Conservation (phyloP, 805 yeast genomes). For the Pichia occidentalis region DNA sequence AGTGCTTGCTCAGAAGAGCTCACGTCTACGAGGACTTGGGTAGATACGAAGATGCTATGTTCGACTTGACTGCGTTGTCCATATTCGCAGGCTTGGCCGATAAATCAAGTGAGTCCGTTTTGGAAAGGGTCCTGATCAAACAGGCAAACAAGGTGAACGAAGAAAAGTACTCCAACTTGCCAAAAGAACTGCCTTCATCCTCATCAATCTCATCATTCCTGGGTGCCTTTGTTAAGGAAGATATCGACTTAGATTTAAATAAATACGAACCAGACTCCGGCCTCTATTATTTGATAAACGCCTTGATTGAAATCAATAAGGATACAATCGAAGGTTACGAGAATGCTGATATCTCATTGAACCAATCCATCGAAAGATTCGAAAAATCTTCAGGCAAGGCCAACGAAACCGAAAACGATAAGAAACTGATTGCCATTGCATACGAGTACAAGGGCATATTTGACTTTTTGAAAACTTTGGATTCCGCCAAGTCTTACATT, state of each 20-base stretch:
- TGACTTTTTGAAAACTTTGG: conserved; percentile 68
- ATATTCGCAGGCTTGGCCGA: conserved; percentile 74
- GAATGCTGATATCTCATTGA: conserved; percentile 50
- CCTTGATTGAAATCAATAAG: conserved; percentile 42
- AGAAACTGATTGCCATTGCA: conserved; percentile 56
- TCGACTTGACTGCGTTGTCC: conserved; percentile 85
- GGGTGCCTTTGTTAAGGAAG: conserved; percentile 66
- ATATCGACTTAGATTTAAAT: conserved; percentile 38
- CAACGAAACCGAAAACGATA: conserved; percentile 29
- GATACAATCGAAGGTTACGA: conserved; percentile 56
- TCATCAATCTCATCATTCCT: conserved; percentile 81
- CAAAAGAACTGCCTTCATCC: conserved; percentile 67
- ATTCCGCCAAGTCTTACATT: conserved; percentile 56
- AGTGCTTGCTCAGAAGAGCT: conserved; percentile 91
- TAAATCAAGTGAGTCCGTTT: conserved; percentile 66
- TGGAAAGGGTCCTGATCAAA: conserved; percentile 81
- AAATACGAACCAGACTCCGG: conserved; percentile 52
- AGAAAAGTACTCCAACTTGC: conserved; percentile 45
- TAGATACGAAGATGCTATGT: conserved; percentile 75
- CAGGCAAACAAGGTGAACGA: conserved; percentile 71
- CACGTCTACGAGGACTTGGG: conserved; percentile 81
- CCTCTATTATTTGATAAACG: conserved; percentile 59
- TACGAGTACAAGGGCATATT: conserved; percentile 80
- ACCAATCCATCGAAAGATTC: conserved; percentile 47
- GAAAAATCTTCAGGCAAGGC: conserved; percentile 28